Conservation (phyloP, 2,329 filamentous ascomycete genomes). For the Hymenoscyphus occultus region DNA sequence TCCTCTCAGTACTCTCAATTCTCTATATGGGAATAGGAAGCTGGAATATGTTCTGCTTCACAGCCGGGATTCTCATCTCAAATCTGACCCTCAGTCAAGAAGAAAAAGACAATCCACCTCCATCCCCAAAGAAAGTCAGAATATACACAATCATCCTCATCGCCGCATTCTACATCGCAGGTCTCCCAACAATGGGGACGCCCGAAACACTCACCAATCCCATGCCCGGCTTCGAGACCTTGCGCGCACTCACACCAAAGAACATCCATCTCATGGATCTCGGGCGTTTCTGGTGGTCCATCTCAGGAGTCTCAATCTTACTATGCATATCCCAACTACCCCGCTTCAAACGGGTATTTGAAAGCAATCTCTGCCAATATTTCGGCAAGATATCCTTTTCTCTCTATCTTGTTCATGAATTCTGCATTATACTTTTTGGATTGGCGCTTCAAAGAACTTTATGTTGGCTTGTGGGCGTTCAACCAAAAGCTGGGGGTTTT, state of each 20-base stretch:
- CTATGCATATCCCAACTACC: slow-evolving; percentile 36
- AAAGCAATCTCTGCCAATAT: slow-evolving; percentile 50
- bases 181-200: slow-evolving; percentile 22
- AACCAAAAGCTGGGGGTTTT: slow-evolving; percentile 7
- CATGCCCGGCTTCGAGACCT: slow-evolving; percentile 26
- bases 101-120: slow-evolving; percentile 4
- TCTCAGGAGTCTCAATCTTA: slow-evolving; percentile 25
- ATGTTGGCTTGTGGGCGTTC: slow-evolving; percentile 14
- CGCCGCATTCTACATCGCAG: slow-evolving; percentile 26
- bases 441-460: slow-evolving; percentile 23
- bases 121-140: slow-evolving; percentile 6
- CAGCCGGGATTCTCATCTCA: slow-evolving; percentile 26
- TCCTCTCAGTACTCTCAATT: slow-evolving; percentile 18
- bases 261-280: slow-evolving; percentile 24
- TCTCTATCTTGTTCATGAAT: slow-evolving; percentile 48
- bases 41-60: slow-evolving; percentile 31
- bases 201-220: slow-evolving; percentile 20
- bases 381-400: slow-evolving; percentile 54
- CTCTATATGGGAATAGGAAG: slow-evolving; percentile 21
- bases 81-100: slow-evolving; percentile 28
- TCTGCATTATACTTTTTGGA: slow-evolving; percentile 33
- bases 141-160: slow-evolving; percentile 20
- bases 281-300: slow-evolving; percentile 28
- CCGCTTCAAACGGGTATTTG: slow-evolving; percentile 43
- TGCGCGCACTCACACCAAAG: slow-evolving; percentile 22